Evolutionary conservation across 495 filamentous ascomycete genomes (phyloP), one percentile per base, ranked within the genome.

Genomic region (Talaromyces ruber): DNA sequence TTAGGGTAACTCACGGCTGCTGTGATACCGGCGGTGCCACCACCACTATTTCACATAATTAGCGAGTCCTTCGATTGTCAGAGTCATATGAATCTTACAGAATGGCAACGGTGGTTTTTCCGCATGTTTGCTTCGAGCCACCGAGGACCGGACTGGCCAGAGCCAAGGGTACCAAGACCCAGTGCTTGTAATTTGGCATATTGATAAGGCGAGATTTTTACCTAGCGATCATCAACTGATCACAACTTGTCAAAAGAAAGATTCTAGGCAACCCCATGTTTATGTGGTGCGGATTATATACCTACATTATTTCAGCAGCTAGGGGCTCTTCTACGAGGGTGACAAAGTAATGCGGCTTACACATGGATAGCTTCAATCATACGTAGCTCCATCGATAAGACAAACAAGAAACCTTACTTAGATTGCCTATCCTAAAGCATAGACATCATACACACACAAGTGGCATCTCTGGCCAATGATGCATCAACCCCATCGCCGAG

Each of bases 1-100:
- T 52, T 52, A 54, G 22, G 51, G 26, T 26, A 12, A 75, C 76
- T 58, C 67, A 84, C 82, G 34, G 88, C 88, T 39, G 88, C 88
- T 12, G 87, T 86, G 25, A 92, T 88, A 18, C 88, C 88, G 8
- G 88, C 81, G 61, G 85, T 81, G 30, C 75, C 75, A 28, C 71
- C 74, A 50, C 75, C 75, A 34, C 75, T 75, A 8, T 50, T 28
- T 37, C 5, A 39, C 9, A 25, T 26, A 6, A 39, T 67, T 21
- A 68, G 66, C 24, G 12, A 4, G 11, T 24, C 29, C 16, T 59
- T 4, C 5, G 14, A 9, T 12, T 1, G 21, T 3, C 22, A 32
- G 54, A 60, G 18, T 14, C 12, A 37, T 28, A 62, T 28, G 21
- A 63, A n/a, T n/a, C 69, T 63, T 29, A 74, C 72, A 74, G 65